Percentiles rank a stretch among this genome's conserved stretches.
These are phyloP conservation scores for Suhomyces bolitotheri DNA, from an alignment of 1,139 yeast species.

Conservation along the genomic window DNA sequence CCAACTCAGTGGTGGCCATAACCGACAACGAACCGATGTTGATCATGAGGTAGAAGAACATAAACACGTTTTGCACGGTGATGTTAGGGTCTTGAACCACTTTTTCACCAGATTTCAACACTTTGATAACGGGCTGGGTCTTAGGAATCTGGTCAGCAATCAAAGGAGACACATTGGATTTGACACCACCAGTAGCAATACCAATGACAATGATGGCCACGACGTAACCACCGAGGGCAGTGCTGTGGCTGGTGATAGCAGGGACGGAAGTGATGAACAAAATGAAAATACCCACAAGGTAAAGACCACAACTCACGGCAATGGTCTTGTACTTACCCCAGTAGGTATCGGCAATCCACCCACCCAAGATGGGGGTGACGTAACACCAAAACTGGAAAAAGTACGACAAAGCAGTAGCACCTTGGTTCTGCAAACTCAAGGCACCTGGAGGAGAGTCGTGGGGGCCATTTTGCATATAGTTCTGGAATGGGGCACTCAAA, in stretches of 20 bases:
- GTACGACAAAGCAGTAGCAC: constrained; percentile 75
- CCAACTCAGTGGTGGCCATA: constrained; percentile 29
- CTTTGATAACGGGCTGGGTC: constrained; percentile 24
- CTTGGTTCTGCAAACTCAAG: constrained; percentile 57
- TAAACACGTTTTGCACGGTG: constrained; percentile 29
- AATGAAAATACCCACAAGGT: constrained; percentile 62
- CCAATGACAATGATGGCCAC: constrained; percentile 69
- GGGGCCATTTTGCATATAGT: constrained; percentile 65
- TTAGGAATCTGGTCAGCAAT: constrained; percentile 69
- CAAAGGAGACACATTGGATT: constrained; percentile 74
- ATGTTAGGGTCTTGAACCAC: constrained; percentile 29
- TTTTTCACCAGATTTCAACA: constrained; percentile 26
- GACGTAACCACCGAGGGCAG: constrained; percentile 55
- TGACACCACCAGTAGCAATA: constrained; percentile 80
- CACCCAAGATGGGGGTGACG: constrained; percentile 77
- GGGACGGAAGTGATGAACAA: constrained; percentile 76
- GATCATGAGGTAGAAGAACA: constrained; percentile 31
- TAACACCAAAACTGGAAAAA: constrained; percentile 85
- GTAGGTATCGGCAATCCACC: constrained; percentile 72
- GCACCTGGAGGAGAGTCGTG: constrained; percentile 57
- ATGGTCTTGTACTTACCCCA: constrained; percentile 75
- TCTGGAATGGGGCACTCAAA: constrained; percentile 71
- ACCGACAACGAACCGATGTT: constrained; percentile 28
- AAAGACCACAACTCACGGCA: constrained; percentile 57
- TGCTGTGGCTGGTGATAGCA: constrained; percentile 47